Evolutionary conservation across 192 early-diverging fungal species (phyloP).

Genomic region (Chytriomyces sp.): DNA sequence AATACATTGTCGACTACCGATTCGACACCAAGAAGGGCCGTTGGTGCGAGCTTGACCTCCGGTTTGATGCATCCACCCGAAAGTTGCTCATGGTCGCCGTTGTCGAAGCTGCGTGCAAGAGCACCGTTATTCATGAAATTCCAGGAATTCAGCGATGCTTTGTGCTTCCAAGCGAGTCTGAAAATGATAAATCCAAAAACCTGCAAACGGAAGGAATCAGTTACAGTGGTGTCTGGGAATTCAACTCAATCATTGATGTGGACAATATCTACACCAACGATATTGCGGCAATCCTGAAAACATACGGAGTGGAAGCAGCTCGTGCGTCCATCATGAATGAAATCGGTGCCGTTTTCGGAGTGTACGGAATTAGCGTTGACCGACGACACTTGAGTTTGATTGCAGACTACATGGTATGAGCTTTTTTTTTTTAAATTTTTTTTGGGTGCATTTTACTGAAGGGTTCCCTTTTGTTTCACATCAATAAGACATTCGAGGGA

Average conservation of each 20-base stretch:
- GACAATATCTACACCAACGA: slow-evolving; percentile 93
- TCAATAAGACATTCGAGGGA: slow-evolving; percentile 88
- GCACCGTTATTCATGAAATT: slow-evolving; percentile 85
- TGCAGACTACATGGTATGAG: slow-evolving; percentile 92
- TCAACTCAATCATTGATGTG: slow-evolving; percentile 75
- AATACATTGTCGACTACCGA: slow-evolving; percentile 73
- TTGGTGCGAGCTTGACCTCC: slow-evolving; percentile 83
- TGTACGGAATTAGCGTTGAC: slow-evolving; percentile 94
- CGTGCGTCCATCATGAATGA: slow-evolving; percentile 90
- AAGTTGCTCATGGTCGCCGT: slow-evolving; percentile 95
- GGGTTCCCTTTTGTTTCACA: background rate
- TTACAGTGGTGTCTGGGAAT: slow-evolving; percentile 88
- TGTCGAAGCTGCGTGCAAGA: slow-evolving; percentile 75
- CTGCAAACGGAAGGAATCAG: slow-evolving; percentile 92
- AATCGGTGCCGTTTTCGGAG: slow-evolving; percentile 88
- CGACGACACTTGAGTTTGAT: slow-evolving; percentile 93
- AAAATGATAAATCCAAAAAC: slow-evolving; percentile 75
- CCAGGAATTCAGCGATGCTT: slow-evolving; percentile 79
- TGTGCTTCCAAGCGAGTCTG: slow-evolving; percentile 77
- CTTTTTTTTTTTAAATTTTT: background rate
- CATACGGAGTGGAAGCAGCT: slow-evolving; percentile 98
- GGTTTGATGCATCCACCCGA: slow-evolving; percentile 86
- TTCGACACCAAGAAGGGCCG: slow-evolving; percentile 71
- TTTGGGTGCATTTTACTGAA: slow-evolving; percentile 2
- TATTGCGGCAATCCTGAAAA: slow-evolving; percentile 87